Evolutionary conservation across 805 yeast species (phyloP).

Genomic region (Nakazawaea populi): DNA sequence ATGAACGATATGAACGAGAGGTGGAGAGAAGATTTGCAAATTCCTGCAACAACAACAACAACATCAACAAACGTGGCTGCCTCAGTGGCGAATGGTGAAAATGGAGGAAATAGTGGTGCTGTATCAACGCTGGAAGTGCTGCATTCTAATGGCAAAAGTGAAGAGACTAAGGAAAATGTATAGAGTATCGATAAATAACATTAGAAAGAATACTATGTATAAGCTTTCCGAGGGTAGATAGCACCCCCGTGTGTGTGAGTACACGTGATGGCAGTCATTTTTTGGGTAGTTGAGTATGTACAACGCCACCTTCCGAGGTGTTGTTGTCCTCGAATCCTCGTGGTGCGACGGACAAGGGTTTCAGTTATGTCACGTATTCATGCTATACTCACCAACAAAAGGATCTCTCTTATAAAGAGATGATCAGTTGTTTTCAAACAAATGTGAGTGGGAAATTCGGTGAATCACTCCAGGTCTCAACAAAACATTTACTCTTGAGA

Average conservation of each 20-base stretch:
- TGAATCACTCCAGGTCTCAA: constrained; percentile 44
- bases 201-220: too few relatives aligned
- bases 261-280: too few relatives aligned
- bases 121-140: too few relatives aligned
- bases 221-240: too few relatives aligned
- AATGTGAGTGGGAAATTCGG: constrained; percentile 55
- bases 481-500: constrained; percentile 42
- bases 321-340: neutral
- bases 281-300: neutral
- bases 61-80: constrained; percentile 13
- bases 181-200: too few relatives aligned
- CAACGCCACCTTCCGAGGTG: neutral
- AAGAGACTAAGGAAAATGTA: too few relatives aligned
- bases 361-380: constrained; percentile 10
- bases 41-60: constrained; percentile 14
- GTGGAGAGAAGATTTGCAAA: constrained; percentile 40
- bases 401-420: neutral
- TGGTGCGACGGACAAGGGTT: neutral
- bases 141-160: too few relatives aligned
- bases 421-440: neutral
- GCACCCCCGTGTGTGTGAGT: too few relatives aligned
- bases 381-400: constrained; percentile 10
- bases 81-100: too few relatives aligned
- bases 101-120: too few relatives aligned
- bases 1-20: constrained; percentile 75